Evolutionary conservation across 2,329 filamentous ascomycete species (phyloP), one percentile per base, ranked within the genome.

Genomic region (Fusarium ambrosium): DNA sequence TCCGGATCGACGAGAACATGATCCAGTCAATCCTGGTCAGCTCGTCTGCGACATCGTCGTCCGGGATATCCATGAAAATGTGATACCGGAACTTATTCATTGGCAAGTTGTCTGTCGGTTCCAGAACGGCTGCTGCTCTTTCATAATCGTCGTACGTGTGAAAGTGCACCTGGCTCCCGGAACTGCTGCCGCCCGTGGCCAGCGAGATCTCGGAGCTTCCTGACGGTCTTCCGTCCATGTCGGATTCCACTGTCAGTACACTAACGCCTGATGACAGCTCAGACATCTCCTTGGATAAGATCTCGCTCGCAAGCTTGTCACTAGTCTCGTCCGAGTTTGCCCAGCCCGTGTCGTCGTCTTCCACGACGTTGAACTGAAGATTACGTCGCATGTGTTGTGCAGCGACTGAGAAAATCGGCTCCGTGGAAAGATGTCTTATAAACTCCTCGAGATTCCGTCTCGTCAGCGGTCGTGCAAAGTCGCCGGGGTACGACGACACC

Each of bases 1-100:
- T 94, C 29, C 95, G 92, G 71, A 98, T 98, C 1, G 95, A 95
- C 62, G 94, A 97, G 82, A 98, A 98, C 93, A 98, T 97, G 82
- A 97, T 92, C 96, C 96, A 98, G 84, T 99, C 97, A 65, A 99
- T 97, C 70, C 96, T 90, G 5, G 97, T 98, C 79, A 99, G 89
- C 82, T 99, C 97, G 69, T 93, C 92, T 18, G 96, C 96, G 75
- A 98, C 92, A 59, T 95, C 91, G 71, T 97, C 94, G 63, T 97
- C 93, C 1, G 93, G 89, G 27, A 93, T 92, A 39, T 94, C 93
- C 92, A 98, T 97, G 75, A 98, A 94, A 62, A 93, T 91, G 75
- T 95, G 94, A 87, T 97, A 99, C 70, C 97, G 93, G 48, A 92
- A 87, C 82, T 98, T 98, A 76, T 92, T 94, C 71, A 98, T 89